These are phyloP conservation scores for barrel medic (Medicago truncatula) DNA, from an alignment of 306 rosid species.

Conservation along the genomic window DNA sequence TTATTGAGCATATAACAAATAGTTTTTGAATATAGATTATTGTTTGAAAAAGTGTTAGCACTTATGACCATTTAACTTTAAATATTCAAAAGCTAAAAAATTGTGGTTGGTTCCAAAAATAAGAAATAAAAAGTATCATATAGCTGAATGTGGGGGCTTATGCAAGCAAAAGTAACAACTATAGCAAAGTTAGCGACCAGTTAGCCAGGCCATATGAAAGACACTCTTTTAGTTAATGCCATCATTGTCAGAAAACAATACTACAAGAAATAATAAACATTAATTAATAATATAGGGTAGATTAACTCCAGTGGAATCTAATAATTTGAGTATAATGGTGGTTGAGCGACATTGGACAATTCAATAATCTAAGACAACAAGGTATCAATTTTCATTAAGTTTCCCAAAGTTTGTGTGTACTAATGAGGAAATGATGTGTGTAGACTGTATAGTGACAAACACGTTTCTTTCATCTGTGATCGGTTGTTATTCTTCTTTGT, in stretches of 20 bases:
- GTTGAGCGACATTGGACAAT: constrained; percentile 36
- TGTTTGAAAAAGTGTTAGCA: neutral
- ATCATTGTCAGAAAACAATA: constrained; percentile 17
- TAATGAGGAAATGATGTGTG: constrained; percentile 11
- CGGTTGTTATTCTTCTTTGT: neutral
- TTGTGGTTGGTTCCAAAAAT: constrained; percentile 3
- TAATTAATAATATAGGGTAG: neutral
- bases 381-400: constrained; percentile 14
- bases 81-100: neutral
- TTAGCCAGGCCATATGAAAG: neutral
- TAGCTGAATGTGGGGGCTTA: neutral
- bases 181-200: neutral
- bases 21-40: neutral
- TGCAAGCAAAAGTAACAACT: neutral
- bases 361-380: neutral
- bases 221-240: constrained; percentile 11
- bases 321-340: constrained; percentile 37
- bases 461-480: constrained; percentile 16
- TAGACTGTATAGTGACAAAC: constrained; percentile 14
- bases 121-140: neutral
- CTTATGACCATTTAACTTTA: neutral
- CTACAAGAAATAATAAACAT: constrained; percentile 17
- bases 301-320: constrained; percentile 25
- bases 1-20: no score
- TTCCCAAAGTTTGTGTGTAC: neutral